Conservation (phyloP, 2,329 filamentous ascomycete species). For the Phialophora macrospora region DNA sequence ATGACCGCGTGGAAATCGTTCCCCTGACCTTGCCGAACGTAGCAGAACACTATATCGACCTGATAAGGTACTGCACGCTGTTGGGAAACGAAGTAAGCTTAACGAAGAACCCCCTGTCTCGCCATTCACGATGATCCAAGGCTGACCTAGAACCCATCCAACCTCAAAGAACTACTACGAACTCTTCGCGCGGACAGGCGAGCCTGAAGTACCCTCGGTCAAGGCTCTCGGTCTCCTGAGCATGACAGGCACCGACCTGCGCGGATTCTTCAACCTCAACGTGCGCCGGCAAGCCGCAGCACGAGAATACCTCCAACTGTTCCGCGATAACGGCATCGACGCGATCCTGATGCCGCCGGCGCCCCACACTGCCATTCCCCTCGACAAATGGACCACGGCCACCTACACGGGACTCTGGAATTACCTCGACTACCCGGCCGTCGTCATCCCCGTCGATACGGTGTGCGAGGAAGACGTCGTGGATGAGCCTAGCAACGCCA, state of each 20-base stretch:
- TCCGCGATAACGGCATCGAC: conserved; percentile 55
- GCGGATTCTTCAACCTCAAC: conserved; percentile 27
- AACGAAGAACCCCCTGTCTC: neutral
- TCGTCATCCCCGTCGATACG: conserved; percentile 64
- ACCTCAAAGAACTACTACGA: conserved; percentile 23
- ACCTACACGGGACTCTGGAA: conserved; percentile 72
- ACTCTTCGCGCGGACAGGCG: conserved; percentile 26
- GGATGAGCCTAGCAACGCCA: conserved; percentile 43
- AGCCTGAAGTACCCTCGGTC: conserved; percentile 26
- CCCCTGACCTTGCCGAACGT: conserved; percentile 42
- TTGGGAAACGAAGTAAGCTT: conserved; percentile 26
- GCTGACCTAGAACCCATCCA: conserved; percentile 4
- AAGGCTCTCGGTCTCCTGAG: conserved; percentile 17
- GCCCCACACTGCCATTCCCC: conserved; percentile 64
- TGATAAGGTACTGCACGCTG: conserved; percentile 23
- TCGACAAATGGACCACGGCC: conserved; percentile 64
- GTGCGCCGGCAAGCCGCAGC: conserved; percentile 24
- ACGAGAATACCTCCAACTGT: conserved; percentile 34
- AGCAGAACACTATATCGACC: conserved; percentile 18
- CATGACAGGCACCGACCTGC: conserved; percentile 20
- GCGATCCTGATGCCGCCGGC: conserved; percentile 67
- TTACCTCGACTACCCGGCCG: conserved; percentile 67
- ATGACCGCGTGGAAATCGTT: conserved; percentile 58
- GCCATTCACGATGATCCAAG: neutral
- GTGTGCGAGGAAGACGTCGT: conserved; percentile 57